Conservation (phyloP, 192 early-diverging fungal genomes). For the Backusella psychrophila region DNA sequence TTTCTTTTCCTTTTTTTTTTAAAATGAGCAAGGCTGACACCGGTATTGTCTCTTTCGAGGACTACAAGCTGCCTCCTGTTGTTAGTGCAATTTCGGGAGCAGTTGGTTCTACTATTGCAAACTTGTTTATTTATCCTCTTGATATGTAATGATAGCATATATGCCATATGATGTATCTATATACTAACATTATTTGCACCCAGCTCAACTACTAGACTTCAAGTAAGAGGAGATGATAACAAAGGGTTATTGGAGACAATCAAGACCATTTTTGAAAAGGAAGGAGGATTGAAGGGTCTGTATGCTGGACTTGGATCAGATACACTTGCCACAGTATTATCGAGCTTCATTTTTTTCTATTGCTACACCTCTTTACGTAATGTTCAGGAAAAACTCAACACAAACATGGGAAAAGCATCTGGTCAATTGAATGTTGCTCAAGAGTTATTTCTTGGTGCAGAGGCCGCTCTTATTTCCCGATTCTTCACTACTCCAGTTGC, state of each 20-base stretch:
- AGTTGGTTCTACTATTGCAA: constrained; percentile 43
- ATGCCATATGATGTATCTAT: neutral
- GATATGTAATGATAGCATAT: constrained; percentile 37
- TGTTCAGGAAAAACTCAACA: constrained; percentile 40
- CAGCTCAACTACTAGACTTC: constrained; percentile 33
- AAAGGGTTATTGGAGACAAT: constrained; percentile 17
- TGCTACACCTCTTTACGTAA: constrained; percentile 46
- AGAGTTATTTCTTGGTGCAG: constrained; percentile 49
- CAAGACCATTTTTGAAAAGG: constrained; percentile 18
- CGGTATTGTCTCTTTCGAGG: constrained; percentile 13
- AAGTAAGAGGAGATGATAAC: constrained; percentile 11
- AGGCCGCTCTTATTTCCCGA: constrained; percentile 44
- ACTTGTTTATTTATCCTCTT: constrained; percentile 47
- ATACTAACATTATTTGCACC: neutral
- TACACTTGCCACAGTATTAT: constrained; percentile 47
- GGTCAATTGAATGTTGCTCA: constrained; percentile 39
- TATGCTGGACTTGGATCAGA: constrained; percentile 46
- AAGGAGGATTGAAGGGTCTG: constrained; percentile 43
- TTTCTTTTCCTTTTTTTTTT: neutral
- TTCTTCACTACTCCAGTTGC: constrained; percentile 51
- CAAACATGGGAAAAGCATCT: constrained; percentile 26
- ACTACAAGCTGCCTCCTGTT: constrained; percentile 48
- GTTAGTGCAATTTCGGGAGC: constrained; percentile 50
- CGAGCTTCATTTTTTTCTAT: constrained; percentile 52
- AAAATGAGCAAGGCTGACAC: neutral